phyloP scores from a whole-genome alignment of 768 basidiomycete species.

The Mycena olivaceomarginata region DNA sequence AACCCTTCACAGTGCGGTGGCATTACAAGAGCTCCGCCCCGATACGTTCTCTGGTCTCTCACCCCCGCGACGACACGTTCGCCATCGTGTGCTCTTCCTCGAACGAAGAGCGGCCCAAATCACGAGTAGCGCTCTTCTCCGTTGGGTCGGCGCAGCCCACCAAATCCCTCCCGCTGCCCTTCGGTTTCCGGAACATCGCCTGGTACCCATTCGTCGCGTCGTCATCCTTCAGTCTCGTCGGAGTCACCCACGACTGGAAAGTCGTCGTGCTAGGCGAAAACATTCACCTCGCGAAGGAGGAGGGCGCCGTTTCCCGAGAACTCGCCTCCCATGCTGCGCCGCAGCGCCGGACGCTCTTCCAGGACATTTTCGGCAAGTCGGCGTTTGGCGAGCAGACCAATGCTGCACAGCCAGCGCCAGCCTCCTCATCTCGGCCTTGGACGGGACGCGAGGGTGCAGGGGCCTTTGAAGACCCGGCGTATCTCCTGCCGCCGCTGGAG shows the following conservation, averaged over 20 bases:
- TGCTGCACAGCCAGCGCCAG: conserved; percentile 39
- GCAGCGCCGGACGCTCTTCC: conserved; percentile 80
- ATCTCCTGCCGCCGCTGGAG: conserved; percentile 85
- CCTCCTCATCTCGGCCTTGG: conserved; percentile 28
- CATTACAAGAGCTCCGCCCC: conserved; percentile 60
- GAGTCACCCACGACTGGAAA: conserved; percentile 80
- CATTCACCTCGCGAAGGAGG: conserved; percentile 61
- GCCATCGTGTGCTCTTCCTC: conserved; percentile 69
- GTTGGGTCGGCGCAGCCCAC: conserved; percentile 65
- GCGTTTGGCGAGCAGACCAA: conserved; percentile 68
- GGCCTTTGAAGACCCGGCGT: conserved; percentile 82
- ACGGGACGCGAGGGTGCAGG: conserved; percentile 63
- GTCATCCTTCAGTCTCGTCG: conserved; percentile 75
- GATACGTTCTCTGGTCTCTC: conserved; percentile 71
- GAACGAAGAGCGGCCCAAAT: conserved; percentile 54
- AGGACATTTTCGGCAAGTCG: conserved; percentile 92
- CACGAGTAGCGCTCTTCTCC: conserved; percentile 70
- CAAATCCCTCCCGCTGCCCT: conserved; percentile 72
- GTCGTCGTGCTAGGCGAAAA: conserved; percentile 83
- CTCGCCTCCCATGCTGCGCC: conserved; percentile 53
- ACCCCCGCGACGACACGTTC: conserved; percentile 75
- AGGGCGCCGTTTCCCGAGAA: conserved; percentile 63
- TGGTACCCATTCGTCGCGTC: conserved; percentile 55
- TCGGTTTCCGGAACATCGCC: conserved; percentile 72
- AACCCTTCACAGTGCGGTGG: conserved; percentile 74